Percentiles rank a stretch among this genome's conserved stretches.
Conservation (phyloP, 345 rosid species). For the Pugionium dolabratum region DNA sequence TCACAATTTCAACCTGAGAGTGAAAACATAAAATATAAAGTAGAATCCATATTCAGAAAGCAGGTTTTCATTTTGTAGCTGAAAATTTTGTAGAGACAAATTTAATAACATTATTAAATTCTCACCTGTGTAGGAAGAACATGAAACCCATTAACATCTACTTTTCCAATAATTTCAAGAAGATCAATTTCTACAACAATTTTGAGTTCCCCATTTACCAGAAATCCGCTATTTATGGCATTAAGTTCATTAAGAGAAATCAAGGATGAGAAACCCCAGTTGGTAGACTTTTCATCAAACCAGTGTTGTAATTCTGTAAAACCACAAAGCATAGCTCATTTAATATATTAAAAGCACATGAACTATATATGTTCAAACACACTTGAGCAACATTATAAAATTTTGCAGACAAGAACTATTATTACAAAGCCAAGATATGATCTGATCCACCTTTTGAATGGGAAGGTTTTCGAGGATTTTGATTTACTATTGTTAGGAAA, state of each 20-base stretch:
- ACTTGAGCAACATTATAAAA: too few species aligned
- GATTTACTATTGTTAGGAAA: constrained; percentile 59
- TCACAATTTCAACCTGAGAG: constrained; percentile 17
- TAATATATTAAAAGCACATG: too few species aligned
- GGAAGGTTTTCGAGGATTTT: too few species aligned
- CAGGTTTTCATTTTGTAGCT: too few species aligned
- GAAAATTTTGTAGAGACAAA: neutral
- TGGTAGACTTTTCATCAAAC: neutral
- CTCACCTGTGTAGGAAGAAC: constrained; percentile 27
- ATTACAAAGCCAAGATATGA: neutral
- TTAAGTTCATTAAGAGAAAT: constrained; percentile 3
- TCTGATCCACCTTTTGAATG: neutral
- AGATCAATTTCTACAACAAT: constrained; percentile 62
- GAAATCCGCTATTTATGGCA: constrained; percentile 17
- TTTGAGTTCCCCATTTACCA: constrained; percentile 52
- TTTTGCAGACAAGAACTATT: too few species aligned
- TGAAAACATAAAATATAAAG: neutral
- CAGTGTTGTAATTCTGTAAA: constrained; percentile 5
- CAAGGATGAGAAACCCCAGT: neutral
- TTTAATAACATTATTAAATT: neutral
- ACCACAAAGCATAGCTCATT: neutral
- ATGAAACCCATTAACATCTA: constrained; percentile 19
- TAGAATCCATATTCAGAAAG: neutral
- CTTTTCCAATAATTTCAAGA: constrained; percentile 31
- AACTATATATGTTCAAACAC: too few species aligned